A percentile compares a stretch with the other conserved stretches of the same genome.
Evolutionary conservation across 345 rosid species (phyloP).

Genomic region (Salix caprea): DNA sequence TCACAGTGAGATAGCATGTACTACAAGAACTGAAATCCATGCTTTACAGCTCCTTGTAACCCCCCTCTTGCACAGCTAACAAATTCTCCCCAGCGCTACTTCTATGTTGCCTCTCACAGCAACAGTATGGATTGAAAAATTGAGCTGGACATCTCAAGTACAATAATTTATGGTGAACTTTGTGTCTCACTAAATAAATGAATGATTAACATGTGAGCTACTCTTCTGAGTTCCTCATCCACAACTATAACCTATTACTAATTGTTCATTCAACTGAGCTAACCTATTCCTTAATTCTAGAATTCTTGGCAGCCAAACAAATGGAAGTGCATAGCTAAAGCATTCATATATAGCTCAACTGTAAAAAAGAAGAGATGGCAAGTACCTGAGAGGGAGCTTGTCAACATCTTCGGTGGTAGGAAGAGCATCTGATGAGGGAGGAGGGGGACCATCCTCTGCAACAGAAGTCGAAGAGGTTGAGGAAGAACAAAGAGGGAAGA

Average conservation of each 20-base stretch:
- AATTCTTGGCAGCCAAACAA: neutral
- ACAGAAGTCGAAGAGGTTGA: conserved; percentile 39
- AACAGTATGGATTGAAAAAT: neutral
- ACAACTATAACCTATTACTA: neutral
- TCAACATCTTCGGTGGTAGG: conserved; percentile 18
- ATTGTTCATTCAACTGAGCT: neutral
- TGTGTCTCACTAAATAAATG: too few species aligned
- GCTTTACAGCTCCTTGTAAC: neutral
- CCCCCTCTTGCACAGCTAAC: neutral
- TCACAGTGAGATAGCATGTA: neutral
- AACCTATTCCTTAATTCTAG: neutral
- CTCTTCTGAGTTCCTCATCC: neutral
- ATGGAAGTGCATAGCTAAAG: neutral
- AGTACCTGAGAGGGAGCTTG: conserved; percentile 40
- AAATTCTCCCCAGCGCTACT: neutral
- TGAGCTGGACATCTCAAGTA: neutral
- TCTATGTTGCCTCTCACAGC: neutral
- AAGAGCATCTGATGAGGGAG: conserved; percentile 20
- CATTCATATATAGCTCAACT: neutral
- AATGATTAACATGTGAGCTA: neutral
- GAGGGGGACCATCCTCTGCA: conserved; percentile 30
- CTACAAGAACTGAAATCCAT: neutral
- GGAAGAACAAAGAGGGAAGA: conserved; percentile 27
- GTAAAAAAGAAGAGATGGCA: neutral
- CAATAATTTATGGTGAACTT: neutral